Percentiles rank a stretch among this genome's conserved stretches.
These are phyloP conservation scores for Rhododendron kiyosumense DNA, from an alignment of 148 eudicot genomes.

Conservation along the genomic window DNA sequence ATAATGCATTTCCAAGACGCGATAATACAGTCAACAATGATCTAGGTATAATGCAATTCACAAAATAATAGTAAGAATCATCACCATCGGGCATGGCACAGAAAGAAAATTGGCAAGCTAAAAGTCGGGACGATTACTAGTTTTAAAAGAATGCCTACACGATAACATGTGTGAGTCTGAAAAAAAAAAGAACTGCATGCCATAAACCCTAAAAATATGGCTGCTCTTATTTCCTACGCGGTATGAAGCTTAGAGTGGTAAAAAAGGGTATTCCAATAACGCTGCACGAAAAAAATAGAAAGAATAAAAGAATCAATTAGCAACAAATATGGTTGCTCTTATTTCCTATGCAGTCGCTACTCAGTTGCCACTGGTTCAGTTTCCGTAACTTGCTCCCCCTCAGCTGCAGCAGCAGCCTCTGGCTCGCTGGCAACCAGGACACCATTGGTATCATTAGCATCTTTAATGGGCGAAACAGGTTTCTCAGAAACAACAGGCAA, in stretches of 20 bases:
- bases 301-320: not conserved
- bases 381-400: constrained; percentile 14
- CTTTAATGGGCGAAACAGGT: constrained; percentile 14
- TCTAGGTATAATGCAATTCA: no score
- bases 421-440: not conserved
- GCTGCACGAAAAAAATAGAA: not conserved
- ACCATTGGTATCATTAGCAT: not conserved
- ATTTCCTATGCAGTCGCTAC: not conserved
- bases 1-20: no score
- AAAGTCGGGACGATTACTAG: not conserved
- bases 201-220: not conserved
- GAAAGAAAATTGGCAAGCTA: not conserved
- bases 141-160: not conserved
- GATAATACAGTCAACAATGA: no score
- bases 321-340: not conserved
- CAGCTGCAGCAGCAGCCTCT: constrained; percentile 17
- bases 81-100: not conserved
- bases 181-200: not conserved
- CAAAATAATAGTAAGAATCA: not conserved
- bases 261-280: not conserved
- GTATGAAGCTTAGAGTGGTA: not conserved
- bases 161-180: not conserved
- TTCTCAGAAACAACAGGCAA: not conserved
- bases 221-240: constrained; percentile 13
- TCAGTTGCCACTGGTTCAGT: constrained; percentile 8